phyloP scores from a whole-genome alignment of 345 rosid genomes.

The Melastoma malabathricum region DNA sequence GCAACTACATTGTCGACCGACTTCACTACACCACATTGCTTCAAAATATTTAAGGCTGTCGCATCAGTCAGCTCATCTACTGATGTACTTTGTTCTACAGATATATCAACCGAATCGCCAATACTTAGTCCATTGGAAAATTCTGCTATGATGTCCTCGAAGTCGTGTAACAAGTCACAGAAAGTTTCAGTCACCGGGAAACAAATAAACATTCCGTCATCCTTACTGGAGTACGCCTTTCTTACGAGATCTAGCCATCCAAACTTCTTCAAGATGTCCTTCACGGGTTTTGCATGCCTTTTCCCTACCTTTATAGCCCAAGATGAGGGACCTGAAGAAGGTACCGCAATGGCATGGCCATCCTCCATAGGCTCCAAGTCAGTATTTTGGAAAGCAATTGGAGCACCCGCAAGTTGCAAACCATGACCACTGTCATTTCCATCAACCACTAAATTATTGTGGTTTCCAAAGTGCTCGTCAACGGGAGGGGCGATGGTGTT shows the following conservation, averaged over 20 bases:
- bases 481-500: slow-evolving; percentile 1
- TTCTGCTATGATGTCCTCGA: slow-evolving; percentile 14
- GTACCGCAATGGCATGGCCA: slow-evolving; percentile 5
- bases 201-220: slow-evolving; percentile 38
- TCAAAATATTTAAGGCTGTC: slow-evolving; percentile 41
- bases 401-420: slow-evolving; percentile 14
- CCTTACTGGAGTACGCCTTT: slow-evolving; percentile 37
- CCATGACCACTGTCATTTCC: slow-evolving; percentile 2
- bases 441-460: too few species aligned
- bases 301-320: slow-evolving; percentile 50
- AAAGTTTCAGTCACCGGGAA: slow-evolving; percentile 72
- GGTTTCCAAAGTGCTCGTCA: not conserved
- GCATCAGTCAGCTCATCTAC: slow-evolving; percentile 34
- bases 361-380: slow-evolving; percentile 11
- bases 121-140: slow-evolving; percentile 18
- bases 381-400: slow-evolving; percentile 12
- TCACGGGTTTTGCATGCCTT: slow-evolving; percentile 57
- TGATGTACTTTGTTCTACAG: slow-evolving; percentile 14
- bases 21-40: slow-evolving; percentile 44
- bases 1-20: slow-evolving; percentile 36
- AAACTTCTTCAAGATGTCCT: slow-evolving; percentile 68
- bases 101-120: slow-evolving; percentile 11
- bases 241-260: slow-evolving; percentile 85
- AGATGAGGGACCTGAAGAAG: slow-evolving; percentile 11
- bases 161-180: slow-evolving; percentile 27